Base-by-base conservation (phyloP, 257 asterid species). In the Primulina eburnea region DNA sequence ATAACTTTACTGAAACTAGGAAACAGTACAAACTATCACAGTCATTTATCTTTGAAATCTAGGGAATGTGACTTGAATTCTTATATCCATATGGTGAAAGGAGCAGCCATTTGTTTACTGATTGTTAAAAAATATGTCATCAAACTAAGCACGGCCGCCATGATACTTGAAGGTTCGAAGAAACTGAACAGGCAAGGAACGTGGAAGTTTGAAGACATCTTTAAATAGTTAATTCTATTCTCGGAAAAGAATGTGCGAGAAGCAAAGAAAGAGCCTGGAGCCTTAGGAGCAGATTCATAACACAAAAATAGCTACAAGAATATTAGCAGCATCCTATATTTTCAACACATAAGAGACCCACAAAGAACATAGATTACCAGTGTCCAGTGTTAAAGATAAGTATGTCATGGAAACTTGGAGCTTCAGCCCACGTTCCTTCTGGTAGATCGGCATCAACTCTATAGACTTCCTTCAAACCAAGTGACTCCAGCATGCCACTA, bases 331-430 rank as follows among this genome's bases (percentile, higher is more conserved):
- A 50, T 21, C 76, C 40, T 64, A 38, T 24, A 4, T 1, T 20
- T 43, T 57, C 73, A 35, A 62, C 26, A 64, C n/a, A 21, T 38
- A 29, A 24, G 56, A 67, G 30, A 4, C 47, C 53, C 16, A 30
- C 56, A 64, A 59, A 8, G 35, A 55, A 68, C 70, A 64, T 56
- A 12, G 65, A 64, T 79, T 85, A 90, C 97, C 97, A 93, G 81
- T 93, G 99, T 50, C 99, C 99, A 11, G 96, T 93, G 81, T 89
- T 93, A 79, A 93, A 87, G 77, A 93, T 77, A 77, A 93, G 92
- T 79, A 93, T 73, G 76, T 89, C 90, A 17, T 89, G 96, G 80
- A 89, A 89, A 65, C 38, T 75, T 30, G 82, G 92, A 67, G 96
- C 96, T 65, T 88, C 87, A 14, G 69, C 84, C 99, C 99, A 93